Evolutionary conservation across 768 basidiomycete species (phyloP).

Genomic region (Calvatia gigantea): DNA sequence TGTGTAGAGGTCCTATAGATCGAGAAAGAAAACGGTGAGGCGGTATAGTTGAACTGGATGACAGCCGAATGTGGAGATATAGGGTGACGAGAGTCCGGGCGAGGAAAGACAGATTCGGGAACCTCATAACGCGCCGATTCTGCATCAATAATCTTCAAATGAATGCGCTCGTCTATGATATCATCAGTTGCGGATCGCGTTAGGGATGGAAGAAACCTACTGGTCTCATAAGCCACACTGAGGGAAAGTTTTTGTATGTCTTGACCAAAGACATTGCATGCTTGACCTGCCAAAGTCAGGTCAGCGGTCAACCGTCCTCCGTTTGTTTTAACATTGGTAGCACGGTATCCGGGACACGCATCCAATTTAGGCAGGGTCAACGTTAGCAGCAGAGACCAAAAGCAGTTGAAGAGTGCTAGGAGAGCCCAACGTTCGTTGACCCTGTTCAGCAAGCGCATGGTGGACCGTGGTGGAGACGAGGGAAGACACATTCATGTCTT

Average conservation of each 20-base stretch:
- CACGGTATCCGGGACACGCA: slow-evolving; percentile 59
- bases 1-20: slow-evolving; percentile 43
- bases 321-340: slow-evolving; percentile 36
- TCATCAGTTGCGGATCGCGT: background rate
- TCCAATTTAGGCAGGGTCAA: slow-evolving; percentile 41
- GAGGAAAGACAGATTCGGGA: slow-evolving; percentile 57
- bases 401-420: background rate
- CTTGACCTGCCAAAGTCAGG: slow-evolving; percentile 45
- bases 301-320: slow-evolving; percentile 45
- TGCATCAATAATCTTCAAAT: slow-evolving; percentile 60
- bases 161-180: slow-evolving; percentile 48
- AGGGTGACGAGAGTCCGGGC: slow-evolving; percentile 34
- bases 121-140: slow-evolving; percentile 54
- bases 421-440: background rate
- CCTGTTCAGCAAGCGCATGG: background rate
- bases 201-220: slow-evolving; percentile 21
- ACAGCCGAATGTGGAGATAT: slow-evolving; percentile 29
- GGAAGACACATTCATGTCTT: too few relatives aligned
- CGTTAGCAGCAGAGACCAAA: slow-evolving; percentile 14
- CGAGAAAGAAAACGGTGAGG: slow-evolving; percentile 59
- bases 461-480: too few relatives aligned
- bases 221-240: slow-evolving; percentile 56
- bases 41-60: slow-evolving; percentile 59
- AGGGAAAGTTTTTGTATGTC: slow-evolving; percentile 48
- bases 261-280: slow-evolving; percentile 58